Evolutionary conservation across 164 flowering plant species (phyloP).

Genomic region (Litsea cubeba): DNA sequence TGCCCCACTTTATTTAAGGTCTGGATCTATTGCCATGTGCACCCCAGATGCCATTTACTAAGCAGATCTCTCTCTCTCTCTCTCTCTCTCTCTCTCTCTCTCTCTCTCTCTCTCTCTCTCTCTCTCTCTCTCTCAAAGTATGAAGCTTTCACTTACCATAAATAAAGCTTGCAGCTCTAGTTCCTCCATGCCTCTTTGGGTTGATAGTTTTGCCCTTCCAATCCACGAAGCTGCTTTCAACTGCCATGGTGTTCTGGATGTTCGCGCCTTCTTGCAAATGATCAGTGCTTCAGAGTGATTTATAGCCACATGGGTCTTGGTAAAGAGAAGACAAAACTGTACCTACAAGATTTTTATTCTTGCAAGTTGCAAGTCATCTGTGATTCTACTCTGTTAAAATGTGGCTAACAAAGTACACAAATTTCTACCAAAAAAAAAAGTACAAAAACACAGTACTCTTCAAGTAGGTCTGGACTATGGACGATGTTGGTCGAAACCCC

Average conservation of each 20-base stretch:
- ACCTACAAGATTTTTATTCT: neutral
- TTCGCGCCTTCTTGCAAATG: neutral
- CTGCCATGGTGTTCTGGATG: slow-evolving; percentile 3
- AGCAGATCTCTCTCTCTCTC: neutral
- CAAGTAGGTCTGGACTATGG: neutral
- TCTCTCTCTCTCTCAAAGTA: neutral
- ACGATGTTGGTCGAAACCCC: neutral
- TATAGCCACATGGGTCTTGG: neutral
- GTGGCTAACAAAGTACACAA: neutral
- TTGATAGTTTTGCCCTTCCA: slow-evolving; percentile 16
- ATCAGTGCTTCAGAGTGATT: neutral
- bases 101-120: no score
- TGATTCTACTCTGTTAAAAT: neutral
- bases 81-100: no score
- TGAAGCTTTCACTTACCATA: slow-evolving; percentile 13
- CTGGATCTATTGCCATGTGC: neutral
- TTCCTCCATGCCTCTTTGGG: slow-evolving; percentile 19
- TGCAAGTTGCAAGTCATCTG: neutral
- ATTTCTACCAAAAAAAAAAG: no score
- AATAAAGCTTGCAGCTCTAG: slow-evolving; percentile 15
- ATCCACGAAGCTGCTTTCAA: slow-evolving; percentile 8
- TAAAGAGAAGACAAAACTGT: neutral
- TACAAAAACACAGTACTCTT: no score
- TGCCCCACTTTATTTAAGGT: no score
- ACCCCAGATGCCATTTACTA: neutral